Evolutionary conservation across 2,329 filamentous ascomycete genomes (phyloP), one percentile per base, ranked within the genome.

Genomic region (Arachnopeziza araneosa): DNA sequence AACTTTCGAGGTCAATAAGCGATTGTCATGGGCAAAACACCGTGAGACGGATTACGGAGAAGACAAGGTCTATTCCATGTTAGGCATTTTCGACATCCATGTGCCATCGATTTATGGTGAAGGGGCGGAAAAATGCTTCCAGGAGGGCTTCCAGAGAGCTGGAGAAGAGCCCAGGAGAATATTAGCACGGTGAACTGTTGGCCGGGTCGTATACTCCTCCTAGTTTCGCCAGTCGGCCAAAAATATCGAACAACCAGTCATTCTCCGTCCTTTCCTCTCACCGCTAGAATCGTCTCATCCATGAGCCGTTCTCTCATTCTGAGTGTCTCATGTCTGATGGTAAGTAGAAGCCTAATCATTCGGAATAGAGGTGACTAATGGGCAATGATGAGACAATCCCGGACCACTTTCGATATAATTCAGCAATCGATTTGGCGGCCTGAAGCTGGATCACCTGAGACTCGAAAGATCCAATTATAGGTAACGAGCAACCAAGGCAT

Each of bases 81-180:
- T 79, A 2, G 77, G 78, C 0, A 69, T 79, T 0, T 79, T 79
- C 30, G 69, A 68, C 1, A 70, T 79, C 76, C 0, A 24, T 8
- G 32, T 54, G 24, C 19, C 26, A 17, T 63, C 77, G 5, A 52
- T 79, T 0, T 80, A 80, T 58, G 60, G 77, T 1, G 74, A 77
- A 50, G 71, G 73, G 0, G 5, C 21, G 0, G 7, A 58, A 14
- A n/a, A 68, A 65, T 0, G 71, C 76, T 1, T 76, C 76, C 24
- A 23, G 51, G 0, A 67, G 75, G 7, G 64, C 77, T 0, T 70
- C 73, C 23, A 62, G 70, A 17, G 71, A 76, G 24, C 72, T 77
- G n/a, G 4, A 54, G 2, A 63, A 61, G 36, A 55, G 24, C 51
- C 0, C 17, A 58, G 62, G 49, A 32, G 64, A 63, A 63, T 63